Base-by-base conservation (phyloP, 139 green algal genomes). In the Desmodesmus armatus region DNA sequence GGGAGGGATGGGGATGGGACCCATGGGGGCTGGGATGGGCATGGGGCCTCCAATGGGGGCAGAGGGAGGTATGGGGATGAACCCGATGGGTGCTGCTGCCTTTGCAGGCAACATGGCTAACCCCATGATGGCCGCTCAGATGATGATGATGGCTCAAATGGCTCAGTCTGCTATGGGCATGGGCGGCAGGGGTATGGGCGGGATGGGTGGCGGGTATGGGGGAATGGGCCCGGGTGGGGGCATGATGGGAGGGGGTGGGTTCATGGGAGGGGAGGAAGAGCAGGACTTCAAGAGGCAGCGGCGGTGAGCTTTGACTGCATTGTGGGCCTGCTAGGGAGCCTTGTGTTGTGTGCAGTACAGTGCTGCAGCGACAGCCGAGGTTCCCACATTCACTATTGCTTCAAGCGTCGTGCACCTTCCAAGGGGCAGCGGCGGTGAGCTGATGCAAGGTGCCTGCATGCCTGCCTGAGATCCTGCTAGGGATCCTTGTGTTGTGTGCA, bases 111-210 rank as follows among this genome's bases (percentile, higher is more conserved):
- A n/a, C n/a, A n/a, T 55, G 47, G 9, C 47, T 7, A 55, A 55
- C 13, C 23, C 29, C 2, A 82, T 82, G 75, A 82, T 71, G 3
- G 53, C 75, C 71, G 40, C 75, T 39, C 40, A 51, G 53, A 71
- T 82, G 51, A 82, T 82, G 75, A 82, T 82, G 75, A 82, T 82
- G 75, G 75, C 75, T 33, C 75, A 82, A 53, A 82, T 82, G 75
- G 60, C 60, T 11, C 60, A 69, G 17, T 9, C n/a, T n/a, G n/a
- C 11, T 9, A 69, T 69, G 60, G 60, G 60, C 60, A 82, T 82
- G 75, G 75, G 75, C 5, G 3, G 75, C 7, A 37, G 75, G 2
- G 53, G 51, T 51, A 82, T 82, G 75, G 35, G 35, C 1, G 75
- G 53, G 3, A 78, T 78, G 69, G 69, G 69, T 31, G 40, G 39